phyloP scores from a whole-genome alignment of 2,329 filamentous ascomycete genomes.

The Septoria linicola region DNA sequence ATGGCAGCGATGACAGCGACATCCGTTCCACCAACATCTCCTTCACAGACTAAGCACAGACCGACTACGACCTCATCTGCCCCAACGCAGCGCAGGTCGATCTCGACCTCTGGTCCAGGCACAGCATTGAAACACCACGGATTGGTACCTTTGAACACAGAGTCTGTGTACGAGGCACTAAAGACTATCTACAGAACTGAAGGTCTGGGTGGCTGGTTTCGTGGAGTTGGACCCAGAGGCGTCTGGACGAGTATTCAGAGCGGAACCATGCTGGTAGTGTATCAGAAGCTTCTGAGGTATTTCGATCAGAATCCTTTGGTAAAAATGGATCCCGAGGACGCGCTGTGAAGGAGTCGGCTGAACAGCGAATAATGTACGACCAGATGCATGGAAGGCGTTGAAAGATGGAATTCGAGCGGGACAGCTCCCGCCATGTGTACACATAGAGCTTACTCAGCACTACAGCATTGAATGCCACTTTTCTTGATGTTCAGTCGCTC shows the following conservation, averaged over 20 bases:
- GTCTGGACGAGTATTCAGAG: slow-evolving; percentile 98
- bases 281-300: slow-evolving; percentile 79
- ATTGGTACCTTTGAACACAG: slow-evolving; percentile 78
- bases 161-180: slow-evolving; percentile 80
- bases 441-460: slow-evolving; percentile 3
- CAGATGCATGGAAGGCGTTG: slow-evolving; percentile 1
- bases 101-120: slow-evolving; percentile 86
- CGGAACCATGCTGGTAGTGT: slow-evolving; percentile 93
- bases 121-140: slow-evolving; percentile 78
- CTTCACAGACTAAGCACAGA: slow-evolving; percentile 19
- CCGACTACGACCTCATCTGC: slow-evolving; percentile 13
- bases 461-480: not conserved
- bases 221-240: slow-evolving; percentile 85
- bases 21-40: slow-evolving; percentile 15
- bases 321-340: slow-evolving; percentile 27
- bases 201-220: slow-evolving; percentile 85
- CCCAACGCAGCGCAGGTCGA: slow-evolving; percentile 46
- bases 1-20: slow-evolving; percentile 1
- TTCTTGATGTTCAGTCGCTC: not conserved
- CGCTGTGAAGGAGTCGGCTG: slow-evolving; percentile 24
- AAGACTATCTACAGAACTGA: slow-evolving; percentile 87
- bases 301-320: slow-evolving; percentile 60
- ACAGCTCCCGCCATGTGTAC: slow-evolving; percentile 9
- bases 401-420: not conserved
- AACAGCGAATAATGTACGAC: slow-evolving; percentile 8